These are phyloP conservation scores for Hygrocybe punicea DNA, from an alignment of 768 basidiomycete genomes.

Conservation along the genomic window DNA sequence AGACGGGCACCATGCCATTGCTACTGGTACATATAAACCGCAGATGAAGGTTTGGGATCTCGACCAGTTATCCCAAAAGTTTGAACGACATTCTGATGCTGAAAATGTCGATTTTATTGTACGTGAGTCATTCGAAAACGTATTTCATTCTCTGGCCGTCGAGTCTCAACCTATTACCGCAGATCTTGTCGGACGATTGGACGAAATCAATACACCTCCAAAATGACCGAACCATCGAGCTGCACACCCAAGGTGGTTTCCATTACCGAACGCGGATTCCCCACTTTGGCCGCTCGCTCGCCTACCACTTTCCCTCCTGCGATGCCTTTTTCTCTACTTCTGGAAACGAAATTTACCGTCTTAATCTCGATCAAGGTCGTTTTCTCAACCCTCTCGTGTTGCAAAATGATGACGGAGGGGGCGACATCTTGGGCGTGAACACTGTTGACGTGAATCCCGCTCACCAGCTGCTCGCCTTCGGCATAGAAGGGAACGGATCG, in stretches of 20 bases:
- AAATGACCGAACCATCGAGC: slow-evolving; percentile 88
- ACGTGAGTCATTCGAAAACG: slow-evolving; percentile 47
- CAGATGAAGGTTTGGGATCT: slow-evolving; percentile 96
- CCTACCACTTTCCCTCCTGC: slow-evolving; percentile 92
- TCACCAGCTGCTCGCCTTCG: slow-evolving; percentile 87
- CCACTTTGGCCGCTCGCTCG: slow-evolving; percentile 85
- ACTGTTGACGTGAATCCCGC: slow-evolving; percentile 88
- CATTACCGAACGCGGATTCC: slow-evolving; percentile 94
- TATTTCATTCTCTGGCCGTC: slow-evolving; percentile 2
- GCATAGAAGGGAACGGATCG: slow-evolving; percentile 79
- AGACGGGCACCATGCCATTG: slow-evolving; percentile 89
- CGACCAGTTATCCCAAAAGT: slow-evolving; percentile 87
- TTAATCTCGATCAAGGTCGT: slow-evolving; percentile 93
- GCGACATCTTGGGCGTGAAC: slow-evolving; percentile 79
- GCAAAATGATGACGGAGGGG: slow-evolving; percentile 44
- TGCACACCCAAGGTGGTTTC: slow-evolving; percentile 91
- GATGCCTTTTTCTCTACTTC: slow-evolving; percentile 83
- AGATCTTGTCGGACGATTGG: slow-evolving; percentile 98
- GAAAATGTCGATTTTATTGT: slow-evolving; percentile 99
- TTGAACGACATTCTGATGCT: slow-evolving; percentile 91
- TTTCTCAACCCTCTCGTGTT: slow-evolving; percentile 81
- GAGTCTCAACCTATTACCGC: slow-evolving; percentile 9
- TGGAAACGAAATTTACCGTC: slow-evolving; percentile 84
- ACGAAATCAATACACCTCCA: slow-evolving; percentile 97
- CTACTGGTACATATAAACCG: slow-evolving; percentile 97